A percentile compares a stretch with the other conserved stretches of the same genome.
Conservation (phyloP, 257 asterid species). For the Eucommia ulmoides region DNA sequence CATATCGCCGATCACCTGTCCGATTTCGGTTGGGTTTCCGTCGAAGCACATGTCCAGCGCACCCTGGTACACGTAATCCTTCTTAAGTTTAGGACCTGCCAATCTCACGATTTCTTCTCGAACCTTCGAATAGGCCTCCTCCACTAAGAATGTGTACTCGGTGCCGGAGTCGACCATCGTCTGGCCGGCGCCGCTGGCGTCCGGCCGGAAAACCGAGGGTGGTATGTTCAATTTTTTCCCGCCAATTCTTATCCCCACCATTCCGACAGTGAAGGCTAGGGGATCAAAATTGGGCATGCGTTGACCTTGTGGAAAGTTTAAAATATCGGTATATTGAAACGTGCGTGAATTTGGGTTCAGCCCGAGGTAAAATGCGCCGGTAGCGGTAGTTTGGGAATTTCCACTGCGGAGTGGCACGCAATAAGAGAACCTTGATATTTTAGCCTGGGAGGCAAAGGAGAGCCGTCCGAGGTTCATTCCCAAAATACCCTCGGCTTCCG, state of each 20-base stretch:
- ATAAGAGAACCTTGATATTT: constrained; percentile 55
- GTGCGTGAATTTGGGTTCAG: constrained; percentile 42
- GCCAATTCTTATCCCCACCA: constrained; percentile 47
- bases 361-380: constrained; percentile 64
- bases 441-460: constrained; percentile 64
- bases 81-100: constrained; percentile 44
- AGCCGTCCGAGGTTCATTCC: constrained; percentile 81
- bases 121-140: constrained; percentile 39
- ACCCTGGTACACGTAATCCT: constrained; percentile 45
- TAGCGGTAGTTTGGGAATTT: constrained; percentile 14
- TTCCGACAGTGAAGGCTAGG: constrained; percentile 54
- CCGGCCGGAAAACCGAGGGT: constrained; percentile 40
- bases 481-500: constrained; percentile 64
- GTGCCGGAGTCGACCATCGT: constrained; percentile 92
- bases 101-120: constrained; percentile 36
- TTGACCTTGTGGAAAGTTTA: constrained; percentile 46
- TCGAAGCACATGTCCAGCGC: constrained; percentile 73
- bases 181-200: constrained; percentile 75
- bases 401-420: constrained; percentile 52
- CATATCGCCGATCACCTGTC: constrained; percentile 45
- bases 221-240: constrained; percentile 41
- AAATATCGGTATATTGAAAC: constrained; percentile 32
- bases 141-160: constrained; percentile 62
- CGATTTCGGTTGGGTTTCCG: constrained; percentile 23
- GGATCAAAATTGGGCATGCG: constrained; percentile 70